phyloP scores from a whole-genome alignment of 2,329 filamentous ascomycete genomes.

The Tolypocladium cylindrosporum region DNA sequence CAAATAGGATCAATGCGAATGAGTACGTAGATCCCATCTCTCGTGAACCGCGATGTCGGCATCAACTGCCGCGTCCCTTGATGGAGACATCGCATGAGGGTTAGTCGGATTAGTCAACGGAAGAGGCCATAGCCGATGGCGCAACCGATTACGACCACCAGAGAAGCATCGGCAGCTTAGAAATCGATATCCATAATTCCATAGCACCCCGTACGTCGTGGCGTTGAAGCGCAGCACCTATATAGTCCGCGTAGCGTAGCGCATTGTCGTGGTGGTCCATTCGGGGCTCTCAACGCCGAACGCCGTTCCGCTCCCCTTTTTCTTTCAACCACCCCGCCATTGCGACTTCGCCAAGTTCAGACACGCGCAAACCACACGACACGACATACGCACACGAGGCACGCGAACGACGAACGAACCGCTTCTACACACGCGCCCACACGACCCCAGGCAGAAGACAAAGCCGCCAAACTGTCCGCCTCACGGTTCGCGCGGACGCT shows the following conservation, averaged over 20 bases:
- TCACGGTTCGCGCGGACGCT: constrained; percentile 68
- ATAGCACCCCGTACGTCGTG: neutral
- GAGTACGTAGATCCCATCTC: neutral
- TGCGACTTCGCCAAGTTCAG: neutral
- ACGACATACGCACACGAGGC: neutral
- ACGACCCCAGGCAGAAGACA: neutral
- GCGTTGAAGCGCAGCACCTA: neutral
- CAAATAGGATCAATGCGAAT: neutral
- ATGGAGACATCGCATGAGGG: neutral
- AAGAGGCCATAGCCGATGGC: neutral
- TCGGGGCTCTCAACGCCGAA: too few relatives aligned
- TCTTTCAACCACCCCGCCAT: neutral
- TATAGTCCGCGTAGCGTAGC: neutral
- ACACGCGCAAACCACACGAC: neutral
- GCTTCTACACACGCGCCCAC: neutral
- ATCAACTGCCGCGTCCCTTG: too few relatives aligned
- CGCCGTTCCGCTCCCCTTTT: neutral
- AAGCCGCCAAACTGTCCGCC: constrained; percentile 84
- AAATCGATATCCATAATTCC: neutral
- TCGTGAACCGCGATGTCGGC: neutral
- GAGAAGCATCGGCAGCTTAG: neutral
- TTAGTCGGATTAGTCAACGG: neutral
- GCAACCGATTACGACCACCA: neutral
- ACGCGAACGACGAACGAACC: neutral
- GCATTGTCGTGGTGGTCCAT: neutral